These are phyloP conservation scores for Thermochaetoides thermophila DNA, from an alignment of 495 filamentous ascomycete species.

Conservation along the genomic window DNA sequence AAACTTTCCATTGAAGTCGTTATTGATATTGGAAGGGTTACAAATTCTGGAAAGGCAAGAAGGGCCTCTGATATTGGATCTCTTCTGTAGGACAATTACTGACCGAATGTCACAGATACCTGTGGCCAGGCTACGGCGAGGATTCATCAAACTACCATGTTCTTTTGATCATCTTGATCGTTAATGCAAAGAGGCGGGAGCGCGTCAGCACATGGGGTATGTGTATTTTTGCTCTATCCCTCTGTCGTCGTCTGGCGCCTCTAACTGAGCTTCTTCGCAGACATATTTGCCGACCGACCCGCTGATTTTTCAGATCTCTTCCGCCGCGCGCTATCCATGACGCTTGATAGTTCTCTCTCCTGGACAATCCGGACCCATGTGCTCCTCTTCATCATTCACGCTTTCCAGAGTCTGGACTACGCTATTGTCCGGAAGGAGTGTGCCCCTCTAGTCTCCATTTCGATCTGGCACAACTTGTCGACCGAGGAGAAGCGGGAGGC, in stretches of 20 bases:
- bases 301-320: slow-evolving; percentile 83
- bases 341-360: slow-evolving; percentile 60
- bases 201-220: slow-evolving; percentile 66
- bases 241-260: neutral
- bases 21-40: slow-evolving; percentile 76
- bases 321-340: slow-evolving; percentile 79
- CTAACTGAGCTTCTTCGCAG: slow-evolving; percentile 5
- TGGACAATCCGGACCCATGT: slow-evolving; percentile 60
- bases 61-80: no score
- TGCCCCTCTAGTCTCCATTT: slow-evolving; percentile 85
- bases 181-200: slow-evolving; percentile 79
- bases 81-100: no score
- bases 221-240: neutral
- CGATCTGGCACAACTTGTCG: slow-evolving; percentile 86
- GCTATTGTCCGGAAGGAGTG: slow-evolving; percentile 85
- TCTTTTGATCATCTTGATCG: slow-evolving; percentile 66
- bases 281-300: slow-evolving; percentile 61
- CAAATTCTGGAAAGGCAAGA: slow-evolving; percentile 85
- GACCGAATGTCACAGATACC: no score
- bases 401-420: slow-evolving; percentile 90
- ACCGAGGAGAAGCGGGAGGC: slow-evolving; percentile 50
- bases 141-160: slow-evolving; percentile 84
- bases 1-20: slow-evolving; percentile 56
- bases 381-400: slow-evolving; percentile 71
- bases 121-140: slow-evolving; percentile 89